Evolutionary conservation across 805 yeast genomes (phyloP).

Genomic region (Candida xyloterini): DNA sequence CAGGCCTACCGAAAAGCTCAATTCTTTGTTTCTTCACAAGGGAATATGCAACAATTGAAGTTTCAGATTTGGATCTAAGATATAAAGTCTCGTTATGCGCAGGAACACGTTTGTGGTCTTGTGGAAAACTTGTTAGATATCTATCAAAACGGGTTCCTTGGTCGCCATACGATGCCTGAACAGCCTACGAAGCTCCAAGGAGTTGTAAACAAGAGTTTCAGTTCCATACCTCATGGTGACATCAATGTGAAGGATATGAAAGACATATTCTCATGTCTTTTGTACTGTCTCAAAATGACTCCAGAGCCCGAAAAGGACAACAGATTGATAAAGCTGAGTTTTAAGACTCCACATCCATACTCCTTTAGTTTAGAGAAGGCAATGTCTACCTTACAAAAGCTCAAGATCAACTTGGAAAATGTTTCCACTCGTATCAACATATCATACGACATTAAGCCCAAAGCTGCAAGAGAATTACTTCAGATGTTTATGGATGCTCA

Average conservation of each 20-base stretch:
- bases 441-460: constrained; percentile 49
- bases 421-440: constrained; percentile 51
- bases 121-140: neutral
- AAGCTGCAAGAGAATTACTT: constrained; percentile 46
- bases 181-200: constrained; percentile 12
- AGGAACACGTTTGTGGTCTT: neutral
- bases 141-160: constrained; percentile 1
- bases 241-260: constrained; percentile 56
- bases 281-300: constrained; percentile 41
- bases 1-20: neutral
- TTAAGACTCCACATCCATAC: constrained; percentile 40
- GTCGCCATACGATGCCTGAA: constrained; percentile 1
- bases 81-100: constrained; percentile 4
- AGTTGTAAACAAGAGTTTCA: constrained; percentile 17
- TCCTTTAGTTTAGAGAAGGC: constrained; percentile 55
- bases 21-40: neutral
- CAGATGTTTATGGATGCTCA: constrained; percentile 56
- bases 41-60: neutral
- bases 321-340: constrained; percentile 13
- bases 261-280: constrained; percentile 52
- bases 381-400: constrained; percentile 44
- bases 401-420: constrained; percentile 47
- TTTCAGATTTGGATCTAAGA: constrained; percentile 4
- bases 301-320: constrained; percentile 25
- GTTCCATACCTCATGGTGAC: constrained; percentile 49